phyloP scores from a whole-genome alignment of 352 stramenopile species.

The Peronosclerospora sorghi region DNA sequence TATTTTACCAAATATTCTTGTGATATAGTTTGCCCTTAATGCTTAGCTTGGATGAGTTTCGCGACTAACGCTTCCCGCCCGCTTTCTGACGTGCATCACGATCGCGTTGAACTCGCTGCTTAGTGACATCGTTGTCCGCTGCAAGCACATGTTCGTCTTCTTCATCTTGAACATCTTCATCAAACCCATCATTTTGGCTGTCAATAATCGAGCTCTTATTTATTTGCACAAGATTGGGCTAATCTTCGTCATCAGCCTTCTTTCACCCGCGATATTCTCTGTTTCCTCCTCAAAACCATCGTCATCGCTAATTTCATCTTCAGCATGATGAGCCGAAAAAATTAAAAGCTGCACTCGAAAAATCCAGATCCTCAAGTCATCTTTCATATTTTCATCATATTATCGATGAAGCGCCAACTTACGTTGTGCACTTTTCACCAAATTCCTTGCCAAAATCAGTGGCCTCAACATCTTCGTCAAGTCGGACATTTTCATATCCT shows the following conservation, averaged over 20 bases:
- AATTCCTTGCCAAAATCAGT: conserved; percentile 76
- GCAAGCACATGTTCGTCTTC: conserved; percentile 30
- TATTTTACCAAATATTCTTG: conserved; percentile 77
- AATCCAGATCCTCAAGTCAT: conserved; percentile 1
- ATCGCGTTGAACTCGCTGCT: conserved; percentile 70
- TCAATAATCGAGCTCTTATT: conserved; percentile 24
- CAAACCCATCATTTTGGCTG: conserved; percentile 6
- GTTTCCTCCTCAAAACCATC: conserved; percentile 39
- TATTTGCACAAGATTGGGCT: conserved; percentile 24
- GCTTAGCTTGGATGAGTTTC: conserved; percentile 77
- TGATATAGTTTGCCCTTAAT: conserved; percentile 79
- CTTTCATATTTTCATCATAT: background rate
- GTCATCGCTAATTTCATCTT: conserved; percentile 28
- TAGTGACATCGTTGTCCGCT: conserved; percentile 64
- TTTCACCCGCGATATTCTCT: conserved; percentile 24
- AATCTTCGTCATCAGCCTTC: conserved; percentile 22
- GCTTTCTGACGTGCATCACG: conserved; percentile 45
- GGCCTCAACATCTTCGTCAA: conserved; percentile 67
- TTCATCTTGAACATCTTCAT: conserved; percentile 23
- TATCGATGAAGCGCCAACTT: conserved; percentile 10
- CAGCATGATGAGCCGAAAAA: conserved; percentile 57
- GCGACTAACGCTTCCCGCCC: conserved; percentile 46
- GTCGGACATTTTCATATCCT: conserved; percentile 56
- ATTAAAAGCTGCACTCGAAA: conserved; percentile 52
- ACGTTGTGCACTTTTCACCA: conserved; percentile 57